Base-by-base conservation (phyloP, 768 basidiomycete species). In the Hydnomerulius pinastri region DNA sequence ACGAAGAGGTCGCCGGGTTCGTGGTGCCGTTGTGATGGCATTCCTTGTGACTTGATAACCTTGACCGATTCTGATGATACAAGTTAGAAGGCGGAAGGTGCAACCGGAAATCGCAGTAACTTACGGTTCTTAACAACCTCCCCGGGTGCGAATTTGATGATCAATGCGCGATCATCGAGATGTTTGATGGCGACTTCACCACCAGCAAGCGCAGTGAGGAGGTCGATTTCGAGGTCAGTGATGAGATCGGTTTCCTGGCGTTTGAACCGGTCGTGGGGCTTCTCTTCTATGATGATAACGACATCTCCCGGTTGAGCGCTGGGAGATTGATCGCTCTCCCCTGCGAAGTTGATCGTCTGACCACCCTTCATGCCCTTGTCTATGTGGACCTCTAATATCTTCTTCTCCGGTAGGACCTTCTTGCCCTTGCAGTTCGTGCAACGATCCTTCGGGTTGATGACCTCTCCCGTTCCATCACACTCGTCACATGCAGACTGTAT, bases 1-100 rank as follows among this genome's bases (percentile, higher is more conserved):
- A 99, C 79, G 67, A 83, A 93, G 53, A 99, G 80, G 71, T 98
- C 93, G 32, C 97, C 97, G 33, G 86, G 82, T 66, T 99, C 94
- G 73, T 98, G 97, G 72, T 98, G 96, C 53, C 97, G 86, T 69
- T 90, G 90, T 43, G 97, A 98, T 11, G 96, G 97, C 97, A 99
- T 99, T 54, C 97, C 97, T 73, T 98, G 95, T 4, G 90, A 91
- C 42, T 81, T 81, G 60, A 99, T 87, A 57, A 95, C 86, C 73
- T 97, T 98, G 63, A 94, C 64, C 37, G 89, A 86, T 53, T 89
- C 96, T 95, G 60, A 41, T 39, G 7, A 52, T 18, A 48, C 17
- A 27, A 6, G 48, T 50, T 10, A 51, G 52, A 4, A 39, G 35
- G 48, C 23, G 48, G 6, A 43, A 29, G 10, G 13, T 3, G 13